Evolutionary conservation across 805 yeast genomes (phyloP), one percentile per base, ranked within the genome.

Genomic region (Teunomyces cretensis): DNA sequence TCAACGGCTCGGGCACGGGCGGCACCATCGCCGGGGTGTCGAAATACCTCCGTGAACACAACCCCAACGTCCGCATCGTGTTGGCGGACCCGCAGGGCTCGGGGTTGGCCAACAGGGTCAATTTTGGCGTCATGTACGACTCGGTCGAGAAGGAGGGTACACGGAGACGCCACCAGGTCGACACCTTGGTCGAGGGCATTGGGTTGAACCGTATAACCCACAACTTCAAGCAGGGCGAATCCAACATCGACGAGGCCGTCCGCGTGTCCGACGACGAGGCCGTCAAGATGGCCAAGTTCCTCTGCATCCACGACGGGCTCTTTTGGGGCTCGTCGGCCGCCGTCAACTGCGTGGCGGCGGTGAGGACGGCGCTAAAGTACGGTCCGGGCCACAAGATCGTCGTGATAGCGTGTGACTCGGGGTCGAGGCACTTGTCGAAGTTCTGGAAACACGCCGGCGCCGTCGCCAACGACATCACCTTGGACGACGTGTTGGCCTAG

Each of bases 61-160:
- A 71, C 13, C 60, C 71, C 0, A 39, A 59, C 0, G 58, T 85
- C 0, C 70, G 65, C 37, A 77, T 85, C 1, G 75, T 88, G 2
- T 68, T 94, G 26, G 96, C 97, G 0, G 99, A 92, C 64, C 98
- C 98, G 0, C 97, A 89, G 57, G 99, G 99, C 0, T 84, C 94
- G 12, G 99, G 99, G 0, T 77, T 94, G 51, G 87, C 76, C 58
- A 89, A 92, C 66, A 70, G 96, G 48, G 80, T 92, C 42, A 88
- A 88, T 56, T 81, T 70, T 57, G 98, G 97, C 1, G 98, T 92
- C 2, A 90, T 94, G 97, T 92, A 88, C 62, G 96, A 91, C 56
- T 52, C 74, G 2, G 90, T 80, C 6, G 99, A 92, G 64, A 83
- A 78, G 52, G 99, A 92, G 67, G 99, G 99, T 1, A 87, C 94